Percentiles rank a stretch among this genome's conserved stretches.
Conservation (phyloP, 805 yeast species). For the Sugiyamaella qingdaonensis region DNA sequence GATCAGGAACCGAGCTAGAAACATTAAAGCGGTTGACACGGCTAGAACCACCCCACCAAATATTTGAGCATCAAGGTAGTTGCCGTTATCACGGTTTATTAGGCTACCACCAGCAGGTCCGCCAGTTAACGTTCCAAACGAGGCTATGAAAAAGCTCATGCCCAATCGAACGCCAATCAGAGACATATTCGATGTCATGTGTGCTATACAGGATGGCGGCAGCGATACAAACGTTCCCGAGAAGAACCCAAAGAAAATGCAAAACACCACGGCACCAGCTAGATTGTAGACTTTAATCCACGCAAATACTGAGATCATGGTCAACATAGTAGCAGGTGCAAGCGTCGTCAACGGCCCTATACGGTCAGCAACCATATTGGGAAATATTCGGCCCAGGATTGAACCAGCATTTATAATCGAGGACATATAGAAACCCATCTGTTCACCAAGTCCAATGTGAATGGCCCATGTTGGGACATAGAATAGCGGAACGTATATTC, state of each 20-base stretch:
- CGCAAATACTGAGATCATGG: constrained; percentile 32
- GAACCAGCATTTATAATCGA: constrained; percentile 37
- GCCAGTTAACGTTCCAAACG: constrained; percentile 41
- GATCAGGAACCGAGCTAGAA: neutral
- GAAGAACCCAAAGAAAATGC: constrained; percentile 30
- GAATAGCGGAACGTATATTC: constrained; percentile 33
- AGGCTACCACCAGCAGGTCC: constrained; percentile 32
- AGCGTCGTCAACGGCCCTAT: constrained; percentile 45
- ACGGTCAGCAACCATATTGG: constrained; percentile 46
- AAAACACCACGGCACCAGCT: constrained; percentile 31
- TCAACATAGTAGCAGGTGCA: constrained; percentile 29
- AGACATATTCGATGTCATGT: constrained; percentile 26
- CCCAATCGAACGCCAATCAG: constrained; percentile 49
- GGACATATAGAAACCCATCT: constrained; percentile 28
- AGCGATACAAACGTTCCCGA: constrained; percentile 33
- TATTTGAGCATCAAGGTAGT: constrained; percentile 21
- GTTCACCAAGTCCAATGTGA: constrained; percentile 19
- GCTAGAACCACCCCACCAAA: constrained; percentile 16
- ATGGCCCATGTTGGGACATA: constrained; percentile 33
- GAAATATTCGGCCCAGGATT: constrained; percentile 46
- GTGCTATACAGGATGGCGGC: constrained; percentile 32
- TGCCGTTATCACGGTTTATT: constrained; percentile 16
- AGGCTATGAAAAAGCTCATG: constrained; percentile 50
- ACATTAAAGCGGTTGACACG: neutral
- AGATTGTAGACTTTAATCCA: constrained; percentile 35